Evolutionary conservation across 805 yeast genomes (phyloP).

Genomic region (Metschnikowia lunata): DNA sequence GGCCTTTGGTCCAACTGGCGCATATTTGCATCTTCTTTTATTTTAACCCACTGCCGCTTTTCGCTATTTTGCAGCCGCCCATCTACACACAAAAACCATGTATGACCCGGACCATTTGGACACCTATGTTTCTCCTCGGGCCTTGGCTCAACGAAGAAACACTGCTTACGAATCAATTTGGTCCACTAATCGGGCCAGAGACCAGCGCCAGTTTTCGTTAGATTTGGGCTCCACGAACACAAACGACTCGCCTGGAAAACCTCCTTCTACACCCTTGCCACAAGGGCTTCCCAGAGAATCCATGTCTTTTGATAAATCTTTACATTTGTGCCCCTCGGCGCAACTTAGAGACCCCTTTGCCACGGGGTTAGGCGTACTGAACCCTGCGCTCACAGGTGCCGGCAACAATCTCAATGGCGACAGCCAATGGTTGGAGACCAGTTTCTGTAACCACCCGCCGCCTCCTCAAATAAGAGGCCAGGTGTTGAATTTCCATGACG

Average conservation of each 20-base stretch:
- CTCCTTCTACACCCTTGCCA: slow-evolving; percentile 7
- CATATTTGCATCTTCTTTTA: too few species aligned
- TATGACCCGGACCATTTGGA: slow-evolving; percentile 3
- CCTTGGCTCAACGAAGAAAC: slow-evolving; percentile 2
- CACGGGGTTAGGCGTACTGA: slow-evolving; percentile 3
- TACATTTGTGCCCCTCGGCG: not conserved
- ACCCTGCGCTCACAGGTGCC: too few species aligned
- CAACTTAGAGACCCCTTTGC: not conserved
- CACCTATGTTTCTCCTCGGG: not conserved
- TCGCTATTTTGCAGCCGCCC: slow-evolving; percentile 3
- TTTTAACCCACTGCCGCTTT: too few species aligned
- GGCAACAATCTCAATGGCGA: too few species aligned
- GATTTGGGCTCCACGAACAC: slow-evolving; percentile 8
- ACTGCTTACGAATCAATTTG: slow-evolving; percentile 7
- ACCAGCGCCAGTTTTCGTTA: slow-evolving; percentile 7
- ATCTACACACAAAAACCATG: not conserved
- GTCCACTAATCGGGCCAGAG: slow-evolving; percentile 6
- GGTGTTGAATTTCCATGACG: too few species aligned
- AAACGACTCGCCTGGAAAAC: slow-evolving; percentile 2
- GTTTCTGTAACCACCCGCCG: too few species aligned
- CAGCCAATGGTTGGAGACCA: too few species aligned
- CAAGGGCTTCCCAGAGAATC: not conserved
- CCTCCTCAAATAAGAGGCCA: too few species aligned
- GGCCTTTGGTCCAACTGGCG: too few species aligned
- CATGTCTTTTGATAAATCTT: not conserved